Conservation (phyloP, 257 asterid species). For the Rubia yunnanensis region DNA sequence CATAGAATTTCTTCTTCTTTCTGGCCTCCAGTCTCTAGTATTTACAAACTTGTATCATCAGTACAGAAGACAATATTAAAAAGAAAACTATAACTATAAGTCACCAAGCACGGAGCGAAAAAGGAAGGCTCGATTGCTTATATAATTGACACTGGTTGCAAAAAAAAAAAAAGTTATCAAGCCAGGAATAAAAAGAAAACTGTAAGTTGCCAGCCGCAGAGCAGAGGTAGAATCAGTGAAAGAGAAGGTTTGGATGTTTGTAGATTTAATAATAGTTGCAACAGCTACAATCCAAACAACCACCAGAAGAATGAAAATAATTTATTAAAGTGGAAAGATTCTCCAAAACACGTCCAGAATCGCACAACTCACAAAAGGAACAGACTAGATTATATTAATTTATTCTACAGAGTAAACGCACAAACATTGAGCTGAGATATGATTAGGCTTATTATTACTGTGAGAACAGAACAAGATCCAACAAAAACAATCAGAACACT, state of each 20-base stretch:
- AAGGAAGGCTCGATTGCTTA: background rate
- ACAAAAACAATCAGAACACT: background rate
- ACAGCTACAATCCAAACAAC: background rate
- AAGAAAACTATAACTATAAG: background rate
- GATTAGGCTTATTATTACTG: background rate
- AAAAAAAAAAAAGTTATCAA: background rate
- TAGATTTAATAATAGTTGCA: background rate
- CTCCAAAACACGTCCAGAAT: conserved; percentile 7
- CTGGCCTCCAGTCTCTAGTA: conserved; percentile 83
- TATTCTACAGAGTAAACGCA: background rate
- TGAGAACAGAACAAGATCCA: background rate
- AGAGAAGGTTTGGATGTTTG: background rate
- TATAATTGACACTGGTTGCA: background rate
- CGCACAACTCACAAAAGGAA: conserved; percentile 9
- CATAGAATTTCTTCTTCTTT: conserved; percentile 65
- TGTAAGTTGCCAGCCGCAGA: background rate
- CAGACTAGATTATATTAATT: background rate
- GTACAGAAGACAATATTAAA: background rate
- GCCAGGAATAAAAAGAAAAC: background rate
- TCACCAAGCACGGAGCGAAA: background rate
- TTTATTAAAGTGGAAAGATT: conserved; percentile 1
- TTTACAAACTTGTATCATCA: conserved; percentile 8
- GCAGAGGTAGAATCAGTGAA: background rate
- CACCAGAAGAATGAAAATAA: background rate
- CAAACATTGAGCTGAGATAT: background rate